Evolutionary conservation across 495 filamentous ascomycete genomes (phyloP).

Genomic region (Sporormia fimetaria): DNA sequence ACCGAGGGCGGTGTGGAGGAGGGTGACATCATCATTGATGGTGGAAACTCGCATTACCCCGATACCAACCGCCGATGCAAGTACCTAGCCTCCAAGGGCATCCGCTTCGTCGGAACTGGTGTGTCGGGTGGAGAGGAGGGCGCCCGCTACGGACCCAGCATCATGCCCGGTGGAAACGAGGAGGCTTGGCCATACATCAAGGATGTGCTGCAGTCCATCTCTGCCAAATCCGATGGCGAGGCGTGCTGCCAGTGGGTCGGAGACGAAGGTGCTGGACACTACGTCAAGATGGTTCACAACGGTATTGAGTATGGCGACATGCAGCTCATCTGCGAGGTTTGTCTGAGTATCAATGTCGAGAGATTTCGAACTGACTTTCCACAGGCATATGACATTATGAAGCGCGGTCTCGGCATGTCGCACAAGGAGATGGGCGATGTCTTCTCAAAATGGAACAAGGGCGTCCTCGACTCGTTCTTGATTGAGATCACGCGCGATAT

Average conservation of each 20-base stretch:
- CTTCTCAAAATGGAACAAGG: slow-evolving; percentile 93
- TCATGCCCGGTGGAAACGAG: slow-evolving; percentile 98
- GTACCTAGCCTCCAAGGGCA: slow-evolving; percentile 73
- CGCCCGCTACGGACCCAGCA: slow-evolving; percentile 88
- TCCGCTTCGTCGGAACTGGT: slow-evolving; percentile 93
- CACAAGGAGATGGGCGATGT: slow-evolving; percentile 92
- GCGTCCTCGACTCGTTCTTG: slow-evolving; percentile 96
- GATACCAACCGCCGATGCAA: slow-evolving; percentile 93
- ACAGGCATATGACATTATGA: slow-evolving; percentile 99
- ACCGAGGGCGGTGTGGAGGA: slow-evolving; percentile 60
- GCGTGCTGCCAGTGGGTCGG: slow-evolving; percentile 99
- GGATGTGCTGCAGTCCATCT: slow-evolving; percentile 93
- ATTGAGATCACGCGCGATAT: slow-evolving; percentile 98
- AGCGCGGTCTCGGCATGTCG: slow-evolving; percentile 77
- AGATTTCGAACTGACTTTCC: slow-evolving; percentile 13
- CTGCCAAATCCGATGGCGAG: slow-evolving; percentile 93
- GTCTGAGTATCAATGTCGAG: slow-evolving; percentile 14
- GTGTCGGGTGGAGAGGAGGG: slow-evolving; percentile 99
- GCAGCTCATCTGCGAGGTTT: slow-evolving; percentile 98
- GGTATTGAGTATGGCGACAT: slow-evolving; percentile 99
- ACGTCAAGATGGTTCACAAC: slow-evolving; percentile 99
- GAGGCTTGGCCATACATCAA: slow-evolving; percentile 97
- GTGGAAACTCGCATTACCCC: slow-evolving; percentile 98
- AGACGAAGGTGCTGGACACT: slow-evolving; percentile 97
- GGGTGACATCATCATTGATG: slow-evolving; percentile 98